A percentile compares a stretch with the other conserved stretches of the same genome.
These are phyloP conservation scores for Fraxinus excelsior DNA, from an alignment of 257 asterid genomes.

Conservation along the genomic window DNA sequence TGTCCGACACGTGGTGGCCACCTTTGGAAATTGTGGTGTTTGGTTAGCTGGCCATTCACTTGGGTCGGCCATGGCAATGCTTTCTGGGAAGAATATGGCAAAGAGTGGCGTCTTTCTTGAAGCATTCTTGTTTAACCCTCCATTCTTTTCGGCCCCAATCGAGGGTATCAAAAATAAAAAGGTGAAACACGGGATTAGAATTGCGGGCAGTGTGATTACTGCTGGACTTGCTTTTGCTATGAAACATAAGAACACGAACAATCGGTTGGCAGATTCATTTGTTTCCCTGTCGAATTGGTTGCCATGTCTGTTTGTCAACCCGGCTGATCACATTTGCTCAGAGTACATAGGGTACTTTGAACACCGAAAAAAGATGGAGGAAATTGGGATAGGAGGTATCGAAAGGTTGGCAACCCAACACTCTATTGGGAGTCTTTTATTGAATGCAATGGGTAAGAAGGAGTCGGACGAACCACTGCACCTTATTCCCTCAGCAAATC, in stretches of 20 bases:
- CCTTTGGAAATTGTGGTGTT: conserved; percentile 55
- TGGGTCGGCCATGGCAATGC: conserved; percentile 86
- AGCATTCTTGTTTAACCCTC: conserved; percentile 79
- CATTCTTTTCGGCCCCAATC: conserved; percentile 82
- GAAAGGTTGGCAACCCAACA: conserved; percentile 82
- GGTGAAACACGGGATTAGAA: conserved; percentile 69
- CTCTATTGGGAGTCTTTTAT: conserved; percentile 70
- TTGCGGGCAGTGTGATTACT: conserved; percentile 78
- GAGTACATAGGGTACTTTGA: conserved; percentile 87
- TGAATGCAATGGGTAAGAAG: conserved; percentile 65
- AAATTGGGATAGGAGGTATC: conserved; percentile 69
- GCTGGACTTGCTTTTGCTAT: conserved; percentile 86
- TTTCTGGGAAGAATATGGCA: conserved; percentile 78
- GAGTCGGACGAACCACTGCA: conserved; percentile 74
- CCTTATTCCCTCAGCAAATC: conserved; percentile 78
- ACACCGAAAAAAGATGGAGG: conserved; percentile 79
- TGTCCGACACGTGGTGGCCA: conserved; percentile 63
- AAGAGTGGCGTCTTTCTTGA: conserved; percentile 59
- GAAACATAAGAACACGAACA: conserved; percentile 45
- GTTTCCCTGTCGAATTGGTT: conserved; percentile 59
- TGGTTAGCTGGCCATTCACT: conserved; percentile 95
- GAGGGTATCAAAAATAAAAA: conserved; percentile 72
- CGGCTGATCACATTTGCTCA: conserved; percentile 66
- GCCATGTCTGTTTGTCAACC: conserved; percentile 73
- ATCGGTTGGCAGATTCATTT: conserved; percentile 45